Conservation (phyloP, 2,329 filamentous ascomycete species). For the Coniochaeta sp. region DNA sequence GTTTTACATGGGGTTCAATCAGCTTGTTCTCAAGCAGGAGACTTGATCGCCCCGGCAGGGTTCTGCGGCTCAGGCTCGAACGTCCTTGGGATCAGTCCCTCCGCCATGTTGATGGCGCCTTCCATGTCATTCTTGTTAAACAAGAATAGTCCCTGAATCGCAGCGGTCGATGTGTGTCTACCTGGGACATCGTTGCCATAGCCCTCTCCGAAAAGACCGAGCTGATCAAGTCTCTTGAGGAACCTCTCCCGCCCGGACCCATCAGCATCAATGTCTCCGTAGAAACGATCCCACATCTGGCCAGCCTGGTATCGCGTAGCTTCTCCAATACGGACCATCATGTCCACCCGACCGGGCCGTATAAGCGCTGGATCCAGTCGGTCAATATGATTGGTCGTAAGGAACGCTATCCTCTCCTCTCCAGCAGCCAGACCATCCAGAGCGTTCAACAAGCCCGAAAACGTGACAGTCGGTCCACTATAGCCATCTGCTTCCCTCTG, state of each 20-base stretch:
- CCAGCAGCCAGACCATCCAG: conserved; percentile 89
- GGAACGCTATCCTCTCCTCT: conserved; percentile 87
- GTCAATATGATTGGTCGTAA: conserved; percentile 92
- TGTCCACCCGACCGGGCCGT: conserved; percentile 84
- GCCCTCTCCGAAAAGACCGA: conserved; percentile 59
- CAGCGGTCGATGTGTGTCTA: conserved; percentile 71
- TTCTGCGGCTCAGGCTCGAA: conserved; percentile 41
- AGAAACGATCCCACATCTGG: conserved; percentile 92
- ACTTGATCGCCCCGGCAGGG: conserved; percentile 31
- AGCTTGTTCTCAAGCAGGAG: conserved; percentile 18
- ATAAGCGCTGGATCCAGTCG: conserved; percentile 83
- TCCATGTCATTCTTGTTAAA: conserved; percentile 91
- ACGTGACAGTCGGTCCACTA: conserved; percentile 81
- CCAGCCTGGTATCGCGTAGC: conserved; percentile 78
- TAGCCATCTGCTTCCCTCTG: conserved; percentile 77
- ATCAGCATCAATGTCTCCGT: conserved; percentile 67
- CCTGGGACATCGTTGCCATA: conserved; percentile 35
- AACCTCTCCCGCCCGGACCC: conserved; percentile 60
- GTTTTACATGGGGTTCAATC: background rate
- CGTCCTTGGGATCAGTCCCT: conserved; percentile 52
- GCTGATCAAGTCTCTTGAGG: conserved; percentile 57
- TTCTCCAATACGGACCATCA: conserved; percentile 85
- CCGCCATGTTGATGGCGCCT: conserved; percentile 75
- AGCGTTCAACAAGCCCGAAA: conserved; percentile 81
- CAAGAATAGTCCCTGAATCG: conserved; percentile 87